phyloP scores from a whole-genome alignment of 2,329 filamentous ascomycete species.

The Mariannaea elegans region DNA sequence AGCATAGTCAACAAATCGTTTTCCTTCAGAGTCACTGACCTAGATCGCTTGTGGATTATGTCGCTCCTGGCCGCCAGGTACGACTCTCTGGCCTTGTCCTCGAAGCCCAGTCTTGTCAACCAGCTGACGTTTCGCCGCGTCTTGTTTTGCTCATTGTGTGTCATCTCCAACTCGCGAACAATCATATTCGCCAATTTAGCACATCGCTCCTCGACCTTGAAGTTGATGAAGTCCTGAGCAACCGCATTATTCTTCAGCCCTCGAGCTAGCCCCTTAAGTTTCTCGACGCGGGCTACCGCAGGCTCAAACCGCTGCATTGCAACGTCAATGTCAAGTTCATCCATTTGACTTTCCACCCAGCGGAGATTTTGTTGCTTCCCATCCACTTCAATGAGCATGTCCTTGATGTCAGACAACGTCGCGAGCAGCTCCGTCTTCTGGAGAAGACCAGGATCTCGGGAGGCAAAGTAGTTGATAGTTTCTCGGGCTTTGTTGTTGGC shows the following conservation, averaged over 20 bases:
- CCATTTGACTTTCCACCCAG: slow-evolving; percentile 95
- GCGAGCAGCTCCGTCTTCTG: slow-evolving; percentile 85
- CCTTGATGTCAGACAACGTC: slow-evolving; percentile 79
- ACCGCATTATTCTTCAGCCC: slow-evolving; percentile 85
- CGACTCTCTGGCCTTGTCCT: slow-evolving; percentile 86
- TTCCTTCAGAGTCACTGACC: slow-evolving; percentile 57
- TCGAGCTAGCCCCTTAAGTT: slow-evolving; percentile 80
- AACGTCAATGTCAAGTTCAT: slow-evolving; percentile 95
- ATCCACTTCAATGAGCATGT: slow-evolving; percentile 94
- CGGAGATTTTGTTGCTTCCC: slow-evolving; percentile 96
- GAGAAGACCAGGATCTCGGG: slow-evolving; percentile 77
- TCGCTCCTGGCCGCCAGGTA: slow-evolving; percentile 83
- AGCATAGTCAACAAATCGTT: neutral
- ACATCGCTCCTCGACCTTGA: slow-evolving; percentile 89
- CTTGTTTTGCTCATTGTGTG: slow-evolving; percentile 78
- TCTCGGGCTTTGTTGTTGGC: slow-evolving; percentile 85
- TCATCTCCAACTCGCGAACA: slow-evolving; percentile 79
- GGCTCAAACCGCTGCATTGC: slow-evolving; percentile 89
- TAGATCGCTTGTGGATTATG: slow-evolving; percentile 81
- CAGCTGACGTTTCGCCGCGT: slow-evolving; percentile 85
- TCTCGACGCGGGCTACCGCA: slow-evolving; percentile 85
- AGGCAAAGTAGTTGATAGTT: slow-evolving; percentile 86
- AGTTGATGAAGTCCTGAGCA: slow-evolving; percentile 90
- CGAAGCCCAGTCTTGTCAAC: slow-evolving; percentile 87
- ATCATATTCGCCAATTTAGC: slow-evolving; percentile 79